These are phyloP conservation scores for Cyclotella baltica DNA, from an alignment of 108 stramenopile genomes.

Conservation along the genomic window DNA sequence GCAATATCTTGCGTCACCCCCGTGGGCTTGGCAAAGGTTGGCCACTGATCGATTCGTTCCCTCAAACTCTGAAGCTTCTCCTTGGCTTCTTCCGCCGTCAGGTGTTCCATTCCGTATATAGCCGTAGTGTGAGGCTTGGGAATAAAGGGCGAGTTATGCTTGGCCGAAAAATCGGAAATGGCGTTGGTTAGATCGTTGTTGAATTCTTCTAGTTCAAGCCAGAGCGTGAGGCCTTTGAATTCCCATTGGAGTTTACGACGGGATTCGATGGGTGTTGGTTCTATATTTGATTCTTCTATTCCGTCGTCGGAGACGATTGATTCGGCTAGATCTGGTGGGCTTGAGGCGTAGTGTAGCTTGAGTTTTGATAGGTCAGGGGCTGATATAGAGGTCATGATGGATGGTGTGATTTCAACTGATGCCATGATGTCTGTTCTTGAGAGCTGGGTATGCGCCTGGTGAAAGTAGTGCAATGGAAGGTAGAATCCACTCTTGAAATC, in stretches of 20 bases:
- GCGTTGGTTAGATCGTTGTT: conserved; percentile 46
- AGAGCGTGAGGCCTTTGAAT: conserved; percentile 59
- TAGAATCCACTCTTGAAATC: background rate
- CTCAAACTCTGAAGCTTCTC: conserved; percentile 11
- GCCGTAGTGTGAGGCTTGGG: conserved; percentile 59
- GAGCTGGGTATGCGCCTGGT: too few relatives aligned
- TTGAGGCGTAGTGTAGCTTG: background rate
- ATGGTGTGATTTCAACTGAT: background rate
- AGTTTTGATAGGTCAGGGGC: conserved; percentile 22
- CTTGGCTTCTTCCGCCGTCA: conserved; percentile 46
- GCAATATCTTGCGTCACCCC: conserved; percentile 55
- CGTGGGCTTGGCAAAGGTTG: conserved; percentile 41
- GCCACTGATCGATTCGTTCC: conserved; percentile 42
- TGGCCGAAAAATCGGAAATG: conserved; percentile 31
- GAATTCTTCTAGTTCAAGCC: conserved; percentile 63
- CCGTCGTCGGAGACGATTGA: conserved; percentile 19
- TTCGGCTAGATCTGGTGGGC: background rate
- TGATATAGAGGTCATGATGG: conserved; percentile 1
- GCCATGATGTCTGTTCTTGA: background rate
- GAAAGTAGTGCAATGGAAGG: too few relatives aligned
- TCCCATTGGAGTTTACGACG: conserved; percentile 55
- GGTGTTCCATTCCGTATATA: conserved; percentile 59
- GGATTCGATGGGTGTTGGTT: conserved; percentile 9
- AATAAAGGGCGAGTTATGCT: conserved; percentile 47
- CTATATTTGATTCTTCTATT: background rate